These are phyloP conservation scores for Parathielavia hyrcaniae DNA, from an alignment of 495 filamentous ascomycete genomes.

Conservation along the genomic window DNA sequence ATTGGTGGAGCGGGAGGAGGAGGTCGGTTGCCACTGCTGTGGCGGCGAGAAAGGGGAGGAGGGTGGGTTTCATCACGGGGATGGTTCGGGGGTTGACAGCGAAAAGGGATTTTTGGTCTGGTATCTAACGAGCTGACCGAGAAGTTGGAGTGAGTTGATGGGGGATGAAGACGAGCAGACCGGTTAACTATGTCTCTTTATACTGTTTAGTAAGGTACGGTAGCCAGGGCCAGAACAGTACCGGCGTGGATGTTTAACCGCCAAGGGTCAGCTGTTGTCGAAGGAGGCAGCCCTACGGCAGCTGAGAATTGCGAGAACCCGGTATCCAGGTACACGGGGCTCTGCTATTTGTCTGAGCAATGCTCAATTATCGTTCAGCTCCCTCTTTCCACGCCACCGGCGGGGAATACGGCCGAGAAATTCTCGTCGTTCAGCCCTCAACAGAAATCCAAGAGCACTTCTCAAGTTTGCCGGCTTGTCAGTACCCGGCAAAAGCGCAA, in stretches of 20 bases:
- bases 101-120: too few species aligned
- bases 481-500: too few species aligned
- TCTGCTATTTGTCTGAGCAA: neutral
- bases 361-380: neutral
- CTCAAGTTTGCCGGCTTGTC: too few species aligned
- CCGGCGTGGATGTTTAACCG: neutral
- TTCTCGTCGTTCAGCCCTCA: neutral
- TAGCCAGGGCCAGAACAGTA: too few species aligned
- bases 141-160: neutral
- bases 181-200: too few species aligned
- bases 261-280: neutral
- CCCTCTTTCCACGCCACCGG: neutral
- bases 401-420: neutral
- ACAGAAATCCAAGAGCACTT: neutral
- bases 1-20: constrained; percentile 48
- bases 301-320: neutral
- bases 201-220: too few species aligned
- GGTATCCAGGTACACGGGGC: neutral
- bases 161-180: neutral
- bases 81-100: neutral
- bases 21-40: constrained; percentile 31
- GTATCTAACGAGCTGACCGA: neutral
- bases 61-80: constrained; percentile 4
- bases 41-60: constrained; percentile 2
- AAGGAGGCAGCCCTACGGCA: neutral